Evolutionary conservation across 2,329 filamentous ascomycete genomes (phyloP).

Genomic region (Pyrenophora teres): DNA sequence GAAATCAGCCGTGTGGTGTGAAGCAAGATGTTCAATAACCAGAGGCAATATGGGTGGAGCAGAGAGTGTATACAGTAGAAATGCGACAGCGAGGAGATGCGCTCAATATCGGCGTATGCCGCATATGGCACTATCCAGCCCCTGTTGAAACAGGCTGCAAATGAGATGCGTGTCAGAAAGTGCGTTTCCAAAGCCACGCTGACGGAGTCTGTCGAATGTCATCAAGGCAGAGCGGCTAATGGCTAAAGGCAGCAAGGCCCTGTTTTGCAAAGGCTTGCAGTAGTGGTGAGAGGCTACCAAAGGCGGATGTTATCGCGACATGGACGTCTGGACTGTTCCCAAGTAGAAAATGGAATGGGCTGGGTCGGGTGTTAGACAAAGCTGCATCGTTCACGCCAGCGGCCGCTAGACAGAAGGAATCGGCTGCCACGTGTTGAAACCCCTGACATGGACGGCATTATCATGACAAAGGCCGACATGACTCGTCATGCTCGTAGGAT

Average conservation of each 20-base stretch:
- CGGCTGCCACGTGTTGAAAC: slow-evolving; percentile 39
- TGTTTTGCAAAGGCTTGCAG: slow-evolving; percentile 20
- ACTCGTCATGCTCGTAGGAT: slow-evolving; percentile 29
- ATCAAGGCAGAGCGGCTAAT: slow-evolving; percentile 18
- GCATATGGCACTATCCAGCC: slow-evolving; percentile 21
- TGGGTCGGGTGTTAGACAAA: slow-evolving; percentile 15
- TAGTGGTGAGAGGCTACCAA: slow-evolving; percentile 13
- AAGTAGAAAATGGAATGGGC: slow-evolving; percentile 5
- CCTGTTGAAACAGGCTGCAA: slow-evolving; percentile 34
- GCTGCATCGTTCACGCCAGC: slow-evolving; percentile 37
- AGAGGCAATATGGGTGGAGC: slow-evolving; percentile 34
- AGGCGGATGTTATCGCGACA: slow-evolving; percentile 4
- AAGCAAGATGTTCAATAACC: slow-evolving; percentile 18
- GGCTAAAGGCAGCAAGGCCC: slow-evolving; percentile 12
- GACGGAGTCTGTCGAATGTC: slow-evolving; percentile 3
- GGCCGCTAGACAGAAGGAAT: slow-evolving; percentile 36
- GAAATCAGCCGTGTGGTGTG: slow-evolving; percentile 11
- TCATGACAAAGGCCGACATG: slow-evolving; percentile 29
- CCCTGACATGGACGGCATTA: slow-evolving; percentile 32
- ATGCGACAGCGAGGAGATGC: slow-evolving; percentile 15
- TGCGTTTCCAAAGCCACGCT: slow-evolving; percentile 28
- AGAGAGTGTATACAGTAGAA: slow-evolving; percentile 2
- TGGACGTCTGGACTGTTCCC: neutral
- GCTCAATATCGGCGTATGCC: slow-evolving; percentile 28
- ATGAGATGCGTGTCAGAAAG: slow-evolving; percentile 21